Percentiles rank a stretch among this genome's conserved stretches.
Conservation (phyloP, 2,329 filamentous ascomycete genomes). For the Nothomitra cinnamomea region DNA sequence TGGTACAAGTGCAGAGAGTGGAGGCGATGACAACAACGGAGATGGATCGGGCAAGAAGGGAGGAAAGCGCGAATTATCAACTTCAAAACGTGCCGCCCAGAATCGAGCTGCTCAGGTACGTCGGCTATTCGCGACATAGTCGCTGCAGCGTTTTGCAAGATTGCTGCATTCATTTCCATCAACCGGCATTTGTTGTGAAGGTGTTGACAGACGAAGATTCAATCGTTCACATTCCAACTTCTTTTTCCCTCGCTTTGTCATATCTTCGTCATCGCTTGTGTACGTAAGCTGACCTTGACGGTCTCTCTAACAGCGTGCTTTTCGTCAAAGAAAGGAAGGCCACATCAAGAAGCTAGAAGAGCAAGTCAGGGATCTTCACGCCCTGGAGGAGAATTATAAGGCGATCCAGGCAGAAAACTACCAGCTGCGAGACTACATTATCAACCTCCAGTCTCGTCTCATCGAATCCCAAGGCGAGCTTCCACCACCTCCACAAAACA, state of each 20-base stretch:
- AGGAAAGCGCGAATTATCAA: constrained; percentile 74
- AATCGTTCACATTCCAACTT: neutral
- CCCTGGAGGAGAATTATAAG: constrained; percentile 63
- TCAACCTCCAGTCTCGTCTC: constrained; percentile 72
- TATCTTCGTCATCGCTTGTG: constrained; percentile 1
- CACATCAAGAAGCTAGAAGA: constrained; percentile 97
- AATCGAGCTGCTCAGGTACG: constrained; percentile 92
- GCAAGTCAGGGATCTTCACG: constrained; percentile 66
- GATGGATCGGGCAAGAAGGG: constrained; percentile 49
- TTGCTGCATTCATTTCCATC: neutral
- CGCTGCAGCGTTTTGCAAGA: neutral
- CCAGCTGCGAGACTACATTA: constrained; percentile 78
- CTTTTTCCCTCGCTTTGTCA: neutral
- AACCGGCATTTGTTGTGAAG: constrained; percentile 16
- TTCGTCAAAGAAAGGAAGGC: constrained; percentile 91
- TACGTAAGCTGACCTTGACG: constrained; percentile 5
- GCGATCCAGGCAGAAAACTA: constrained; percentile 78
- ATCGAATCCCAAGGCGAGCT: constrained; percentile 71
- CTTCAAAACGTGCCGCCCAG: constrained; percentile 89
- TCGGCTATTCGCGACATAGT: neutral
- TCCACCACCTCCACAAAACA: constrained; percentile 64
- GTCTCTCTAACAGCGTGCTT: constrained; percentile 52
- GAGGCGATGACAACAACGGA: constrained; percentile 11
- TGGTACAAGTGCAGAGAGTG: constrained; percentile 5
- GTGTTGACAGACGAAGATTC: neutral